A percentile compares a stretch with the other conserved stretches of the same genome.
These are phyloP conservation scores for Nemania diffusa DNA, from an alignment of 2,329 filamentous ascomycete genomes.

Conservation along the genomic window DNA sequence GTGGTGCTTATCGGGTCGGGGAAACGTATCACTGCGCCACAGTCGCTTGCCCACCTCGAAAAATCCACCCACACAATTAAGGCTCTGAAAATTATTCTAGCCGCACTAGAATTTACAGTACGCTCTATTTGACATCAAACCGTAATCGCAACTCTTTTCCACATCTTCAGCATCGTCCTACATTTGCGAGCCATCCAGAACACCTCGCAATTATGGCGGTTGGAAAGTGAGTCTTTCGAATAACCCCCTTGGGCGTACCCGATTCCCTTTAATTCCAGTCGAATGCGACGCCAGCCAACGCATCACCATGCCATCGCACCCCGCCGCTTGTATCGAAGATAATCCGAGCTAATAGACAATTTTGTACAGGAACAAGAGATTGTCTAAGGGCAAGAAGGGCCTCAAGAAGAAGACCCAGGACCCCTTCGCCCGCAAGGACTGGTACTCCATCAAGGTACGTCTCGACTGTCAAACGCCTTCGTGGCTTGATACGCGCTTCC, in stretches of 20 bases:
- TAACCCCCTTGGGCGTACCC: constrained; percentile 28
- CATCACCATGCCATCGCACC: constrained; percentile 35
- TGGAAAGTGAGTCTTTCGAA: constrained; percentile 71
- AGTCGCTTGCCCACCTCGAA: constrained; percentile 41
- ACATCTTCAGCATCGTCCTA: constrained; percentile 48
- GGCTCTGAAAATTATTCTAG: constrained; percentile 47
- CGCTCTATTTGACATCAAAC: constrained; percentile 47
- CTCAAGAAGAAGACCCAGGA: constrained; percentile 99
- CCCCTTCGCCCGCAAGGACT: constrained; percentile 98
- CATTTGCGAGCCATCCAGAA: constrained; percentile 51
- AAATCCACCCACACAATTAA: constrained; percentile 46
- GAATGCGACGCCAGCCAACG: constrained; percentile 32
- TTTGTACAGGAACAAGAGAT: constrained; percentile 91
- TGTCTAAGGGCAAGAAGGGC: constrained; percentile 99
- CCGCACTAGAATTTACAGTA: constrained; percentile 46
- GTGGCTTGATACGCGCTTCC: background rate
- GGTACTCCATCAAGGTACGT: constrained; percentile 94
- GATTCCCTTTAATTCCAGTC: constrained; percentile 28
- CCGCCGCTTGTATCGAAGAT: constrained; percentile 36
- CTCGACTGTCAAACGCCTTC: background rate
- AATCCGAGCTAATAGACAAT: constrained; percentile 44
- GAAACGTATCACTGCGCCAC: constrained; percentile 31
- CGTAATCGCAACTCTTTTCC: constrained; percentile 44
- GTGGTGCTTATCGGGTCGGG: constrained; percentile 24
- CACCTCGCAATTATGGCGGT: constrained; percentile 80